These are phyloP conservation scores for Rhododendron ferrugineum DNA, from an alignment of 148 eudicot genomes.

Conservation along the genomic window DNA sequence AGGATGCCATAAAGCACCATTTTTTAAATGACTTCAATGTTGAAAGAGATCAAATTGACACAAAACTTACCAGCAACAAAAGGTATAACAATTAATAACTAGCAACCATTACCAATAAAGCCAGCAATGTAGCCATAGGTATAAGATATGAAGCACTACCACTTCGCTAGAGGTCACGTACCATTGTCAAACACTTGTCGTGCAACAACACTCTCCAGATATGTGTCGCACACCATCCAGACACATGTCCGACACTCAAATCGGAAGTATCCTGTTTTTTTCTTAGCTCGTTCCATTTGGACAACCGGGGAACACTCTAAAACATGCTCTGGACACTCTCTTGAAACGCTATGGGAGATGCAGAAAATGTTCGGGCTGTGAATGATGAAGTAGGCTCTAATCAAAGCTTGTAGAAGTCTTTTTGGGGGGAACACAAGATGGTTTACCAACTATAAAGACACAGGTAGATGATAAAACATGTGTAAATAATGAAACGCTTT, in stretches of 20 bases:
- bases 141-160: neutral
- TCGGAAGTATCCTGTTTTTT: neutral
- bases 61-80: neutral
- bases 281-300: neutral
- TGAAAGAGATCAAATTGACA: constrained; percentile 1
- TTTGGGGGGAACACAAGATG: neutral
- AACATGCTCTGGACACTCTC: neutral
- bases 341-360: neutral
- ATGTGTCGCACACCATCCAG: neutral
- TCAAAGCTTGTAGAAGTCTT: neutral
- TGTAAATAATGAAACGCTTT: neutral
- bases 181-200: neutral
- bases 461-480: neutral
- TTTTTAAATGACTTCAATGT: neutral
- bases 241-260: neutral
- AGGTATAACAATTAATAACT: neutral
- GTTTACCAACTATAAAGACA: neutral
- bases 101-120: neutral
- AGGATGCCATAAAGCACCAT: neutral
- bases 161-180: neutral
- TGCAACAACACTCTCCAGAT: neutral
- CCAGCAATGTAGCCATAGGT: neutral
- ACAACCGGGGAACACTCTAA: neutral
- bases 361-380: neutral
- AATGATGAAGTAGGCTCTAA: neutral